Percentiles rank a stretch among this genome's conserved stretches.
These are phyloP conservation scores for Helicocarpus griseus DNA, from an alignment of 2,329 filamentous ascomycete species.

Conservation along the genomic window DNA sequence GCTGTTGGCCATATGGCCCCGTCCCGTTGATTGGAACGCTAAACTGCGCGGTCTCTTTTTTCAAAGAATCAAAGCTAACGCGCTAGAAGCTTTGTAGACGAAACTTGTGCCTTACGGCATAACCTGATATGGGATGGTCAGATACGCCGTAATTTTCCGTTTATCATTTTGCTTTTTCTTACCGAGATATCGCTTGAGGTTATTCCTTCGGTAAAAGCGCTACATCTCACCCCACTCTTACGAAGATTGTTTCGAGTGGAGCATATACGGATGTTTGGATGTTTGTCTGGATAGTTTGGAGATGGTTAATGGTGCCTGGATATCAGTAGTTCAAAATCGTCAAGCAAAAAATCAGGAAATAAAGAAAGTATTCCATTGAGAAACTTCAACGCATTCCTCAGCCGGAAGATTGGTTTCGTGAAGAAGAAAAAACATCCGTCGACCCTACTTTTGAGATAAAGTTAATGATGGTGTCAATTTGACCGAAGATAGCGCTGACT, in stretches of 20 bases:
- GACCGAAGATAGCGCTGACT: background rate
- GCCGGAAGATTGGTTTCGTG: no score
- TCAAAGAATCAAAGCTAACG: background rate
- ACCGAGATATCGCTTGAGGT: background rate
- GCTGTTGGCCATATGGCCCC: background rate
- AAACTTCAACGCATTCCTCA: no score
- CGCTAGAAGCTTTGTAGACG: conserved; percentile 1
- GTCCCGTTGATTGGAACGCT: background rate
- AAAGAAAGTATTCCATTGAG: no score
- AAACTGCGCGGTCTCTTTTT: background rate
- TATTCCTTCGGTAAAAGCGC: background rate
- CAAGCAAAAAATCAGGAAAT: background rate
- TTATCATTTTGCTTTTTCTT: background rate
- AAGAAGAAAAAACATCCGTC: no score
- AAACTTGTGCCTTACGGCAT: background rate
- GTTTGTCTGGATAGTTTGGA: background rate
- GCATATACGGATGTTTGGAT: background rate
- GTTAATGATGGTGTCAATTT: background rate
- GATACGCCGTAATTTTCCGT: background rate
- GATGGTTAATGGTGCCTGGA: no score
- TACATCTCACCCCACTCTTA: background rate
- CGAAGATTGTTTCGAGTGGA: background rate
- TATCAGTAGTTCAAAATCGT: background rate
- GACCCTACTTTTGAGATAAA: background rate
- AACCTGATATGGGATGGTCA: background rate